Base-by-base conservation (phyloP, 1,284 basidiomycete genomes). In the Cutaneotrichosporon spelunceum region DNA sequence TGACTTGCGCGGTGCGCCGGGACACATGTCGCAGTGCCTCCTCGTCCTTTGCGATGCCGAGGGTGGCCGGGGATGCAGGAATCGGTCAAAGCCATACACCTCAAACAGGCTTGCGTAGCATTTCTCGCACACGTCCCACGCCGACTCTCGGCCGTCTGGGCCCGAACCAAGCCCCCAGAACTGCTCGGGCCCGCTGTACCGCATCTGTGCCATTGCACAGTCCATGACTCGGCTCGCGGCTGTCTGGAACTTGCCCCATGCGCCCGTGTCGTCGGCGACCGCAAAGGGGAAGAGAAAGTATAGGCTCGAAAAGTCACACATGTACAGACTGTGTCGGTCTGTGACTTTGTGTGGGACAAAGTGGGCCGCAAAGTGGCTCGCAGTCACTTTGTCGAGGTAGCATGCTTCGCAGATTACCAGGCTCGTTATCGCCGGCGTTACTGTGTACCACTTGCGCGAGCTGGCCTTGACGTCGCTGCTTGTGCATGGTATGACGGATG, bases 81-180 rank as follows among this genome's bases (percentile, higher is more conserved):
- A 49, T 4, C 48, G 48, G 13, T 49, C 48, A n/a, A 49, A 49
- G 16, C 48, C 48, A 8, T 27, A 26, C 8, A 27, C 27, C 48
- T 49, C 48, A 19, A 49, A 49, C 7, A 49, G 26, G 48, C 48
- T 49, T 9, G 48, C 48, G 48, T 49, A 49, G 13, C 48, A 49
- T 27, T 49, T 49, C 10, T 49, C 48, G 48, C 48, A 49, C 27
- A 49, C 48, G 48, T 49, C 26, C 48, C 48, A 49, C 16, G 29
- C 27, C 16, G 24, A 24, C 13, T 49, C 27, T 2, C 48, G 26
- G 6, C 27, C 27, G 3, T 4, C 7, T 19, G 23, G 10, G 1
- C 24, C 45, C 6, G 14, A 11, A 2, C 9, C 23, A 13, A 49
- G 27, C 4, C 48, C 48, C 48, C 48, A 49, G 48, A 49, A 49